These are phyloP conservation scores for Leccinum rimulosum DNA, from an alignment of 768 basidiomycete species.

Conservation along the genomic window DNA sequence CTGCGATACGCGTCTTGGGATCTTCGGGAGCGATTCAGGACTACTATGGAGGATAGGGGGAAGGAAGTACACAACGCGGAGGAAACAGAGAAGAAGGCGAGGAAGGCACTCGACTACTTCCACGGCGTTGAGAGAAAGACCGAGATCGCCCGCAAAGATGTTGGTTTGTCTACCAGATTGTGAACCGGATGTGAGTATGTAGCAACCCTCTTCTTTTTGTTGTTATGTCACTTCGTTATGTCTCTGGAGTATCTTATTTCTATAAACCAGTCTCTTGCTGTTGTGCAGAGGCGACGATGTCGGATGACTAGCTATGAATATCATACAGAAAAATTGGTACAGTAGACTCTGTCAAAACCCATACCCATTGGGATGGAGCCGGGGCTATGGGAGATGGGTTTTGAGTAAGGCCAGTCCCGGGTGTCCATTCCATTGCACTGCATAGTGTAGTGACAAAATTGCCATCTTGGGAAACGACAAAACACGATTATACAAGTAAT, in stretches of 20 bases:
- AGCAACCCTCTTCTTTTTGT: not conserved
- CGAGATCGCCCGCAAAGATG: constrained; percentile 32
- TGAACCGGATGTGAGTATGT: constrained; percentile 1
- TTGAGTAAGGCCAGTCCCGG: too few species aligned
- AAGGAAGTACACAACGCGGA: constrained; percentile 78
- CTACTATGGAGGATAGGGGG: constrained; percentile 74
- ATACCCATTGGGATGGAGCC: not conserved
- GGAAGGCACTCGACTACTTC: constrained; percentile 74
- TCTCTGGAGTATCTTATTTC: constrained; percentile 11
- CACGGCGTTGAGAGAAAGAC: constrained; percentile 47
- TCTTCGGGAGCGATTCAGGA: constrained; percentile 74
- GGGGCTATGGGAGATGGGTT: too few species aligned
- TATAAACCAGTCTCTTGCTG: constrained; percentile 7
- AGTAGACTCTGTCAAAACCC: not conserved
- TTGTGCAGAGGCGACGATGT: constrained; percentile 4
- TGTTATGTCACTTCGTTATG: constrained; percentile 10
- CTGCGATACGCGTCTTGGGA: constrained; percentile 90
- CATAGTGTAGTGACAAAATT: too few species aligned
- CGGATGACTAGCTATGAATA: not conserved
- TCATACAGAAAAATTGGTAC: not conserved
- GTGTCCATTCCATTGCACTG: too few species aligned
- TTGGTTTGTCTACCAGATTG: constrained; percentile 17
- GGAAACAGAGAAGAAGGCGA: constrained; percentile 67
- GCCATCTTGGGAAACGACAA: too few species aligned
- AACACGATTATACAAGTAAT: too few species aligned